A percentile compares a stretch with the other conserved stretches of the same genome.
Conservation (phyloP, 352 stramenopile genomes). For the Phytopythium chamaehyphon region DNA sequence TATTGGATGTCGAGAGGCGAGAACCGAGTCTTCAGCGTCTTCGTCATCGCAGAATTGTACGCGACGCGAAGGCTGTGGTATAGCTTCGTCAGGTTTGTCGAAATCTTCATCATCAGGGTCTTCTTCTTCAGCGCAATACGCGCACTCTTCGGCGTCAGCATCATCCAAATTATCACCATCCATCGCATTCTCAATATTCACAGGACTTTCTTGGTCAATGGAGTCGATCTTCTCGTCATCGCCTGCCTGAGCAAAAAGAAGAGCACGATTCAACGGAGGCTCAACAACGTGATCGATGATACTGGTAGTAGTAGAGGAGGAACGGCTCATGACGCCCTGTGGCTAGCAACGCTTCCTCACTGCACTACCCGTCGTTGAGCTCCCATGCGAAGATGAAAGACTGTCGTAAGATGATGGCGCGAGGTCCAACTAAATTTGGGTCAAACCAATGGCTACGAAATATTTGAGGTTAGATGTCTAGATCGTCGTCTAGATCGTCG, state of each 20-base stretch:
- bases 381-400: no score
- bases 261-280: no score
- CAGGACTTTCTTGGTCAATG: background rate
- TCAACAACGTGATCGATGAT: no score
- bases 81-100: background rate
- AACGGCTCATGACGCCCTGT: no score
- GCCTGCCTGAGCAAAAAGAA: no score
- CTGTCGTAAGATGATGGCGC: background rate
- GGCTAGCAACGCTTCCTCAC: background rate
- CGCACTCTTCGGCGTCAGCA: background rate
- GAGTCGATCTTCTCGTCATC: no score
- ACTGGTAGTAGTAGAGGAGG: no score
- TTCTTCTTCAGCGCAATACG: background rate
- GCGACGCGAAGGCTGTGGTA: background rate
- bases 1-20: no score
- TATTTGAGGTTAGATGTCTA: constrained; percentile 33
- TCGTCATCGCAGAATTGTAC: constrained; percentile 5
- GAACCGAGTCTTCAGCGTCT: constrained; percentile 1
- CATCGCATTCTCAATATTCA: background rate
- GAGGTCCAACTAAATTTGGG: no score
- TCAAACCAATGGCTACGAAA: no score
- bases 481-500: constrained; percentile 43
- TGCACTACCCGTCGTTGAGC: no score
- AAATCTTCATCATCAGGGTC: background rate
- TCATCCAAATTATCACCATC: background rate